phyloP scores from a whole-genome alignment of 495 filamentous ascomycete genomes.

The Elasticomyces elasticus region DNA sequence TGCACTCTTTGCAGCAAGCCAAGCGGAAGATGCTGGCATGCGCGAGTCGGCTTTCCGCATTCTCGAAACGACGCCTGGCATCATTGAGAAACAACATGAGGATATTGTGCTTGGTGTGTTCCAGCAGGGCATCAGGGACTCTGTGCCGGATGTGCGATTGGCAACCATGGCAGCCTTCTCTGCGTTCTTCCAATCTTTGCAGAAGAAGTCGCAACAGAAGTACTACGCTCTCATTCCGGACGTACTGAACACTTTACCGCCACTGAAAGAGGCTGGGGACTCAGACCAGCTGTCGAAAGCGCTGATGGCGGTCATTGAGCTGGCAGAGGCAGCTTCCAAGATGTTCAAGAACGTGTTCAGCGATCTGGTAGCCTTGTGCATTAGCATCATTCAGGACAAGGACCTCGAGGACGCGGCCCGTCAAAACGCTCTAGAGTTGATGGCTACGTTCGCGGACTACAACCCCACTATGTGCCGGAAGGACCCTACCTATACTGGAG shows the following conservation, averaged over 20 bases:
- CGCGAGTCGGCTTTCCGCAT: slow-evolving; percentile 88
- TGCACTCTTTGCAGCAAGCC: slow-evolving; percentile 77
- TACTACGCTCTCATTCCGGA: slow-evolving; percentile 80
- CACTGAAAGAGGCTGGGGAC: slow-evolving; percentile 80
- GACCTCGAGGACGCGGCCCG: slow-evolving; percentile 80
- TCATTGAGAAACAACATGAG: slow-evolving; percentile 94
- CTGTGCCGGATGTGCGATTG: slow-evolving; percentile 71
- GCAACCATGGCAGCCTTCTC: slow-evolving; percentile 95
- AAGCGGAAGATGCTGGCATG: slow-evolving; percentile 66
- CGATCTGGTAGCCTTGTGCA: slow-evolving; percentile 81
- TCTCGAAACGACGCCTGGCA: slow-evolving; percentile 86
- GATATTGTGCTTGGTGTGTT: slow-evolving; percentile 76
- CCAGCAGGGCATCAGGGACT: slow-evolving; percentile 82
- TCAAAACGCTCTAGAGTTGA: slow-evolving; percentile 91
- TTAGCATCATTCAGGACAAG: slow-evolving; percentile 90
- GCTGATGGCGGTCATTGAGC: slow-evolving; percentile 79
- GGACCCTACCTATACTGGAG: slow-evolving; percentile 73
- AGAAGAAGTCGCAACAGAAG: slow-evolving; percentile 75
- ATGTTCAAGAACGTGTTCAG: slow-evolving; percentile 95
- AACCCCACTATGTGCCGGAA: slow-evolving; percentile 89
- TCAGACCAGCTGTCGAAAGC: slow-evolving; percentile 83
- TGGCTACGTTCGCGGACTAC: slow-evolving; percentile 97
- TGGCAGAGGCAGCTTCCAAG: slow-evolving; percentile 80
- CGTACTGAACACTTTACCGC: slow-evolving; percentile 83
- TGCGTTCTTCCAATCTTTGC: slow-evolving; percentile 82